Base-by-base conservation (phyloP, 2,329 filamentous ascomycete genomes). In the Aspergillus melleus region DNA sequence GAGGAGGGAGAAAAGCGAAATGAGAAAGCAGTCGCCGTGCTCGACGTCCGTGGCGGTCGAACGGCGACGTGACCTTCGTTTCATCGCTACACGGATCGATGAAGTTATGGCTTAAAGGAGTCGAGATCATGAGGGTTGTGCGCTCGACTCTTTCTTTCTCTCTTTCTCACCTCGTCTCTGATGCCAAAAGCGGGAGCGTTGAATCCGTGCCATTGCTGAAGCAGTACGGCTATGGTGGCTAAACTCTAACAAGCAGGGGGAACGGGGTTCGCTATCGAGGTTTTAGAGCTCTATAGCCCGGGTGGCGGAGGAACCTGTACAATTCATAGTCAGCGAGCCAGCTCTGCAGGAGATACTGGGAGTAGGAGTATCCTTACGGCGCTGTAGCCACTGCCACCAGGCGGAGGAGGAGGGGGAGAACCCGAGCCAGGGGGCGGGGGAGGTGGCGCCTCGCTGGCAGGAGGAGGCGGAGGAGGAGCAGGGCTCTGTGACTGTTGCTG, bases 371-470 rank as follows among this genome's bases (percentile, higher is more conserved):
- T 42, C 16, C 86, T 68, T 84, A 90, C 89, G 68, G 87, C 82
- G 67, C 84, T 86, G 71, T 90, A 92, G 52, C 83, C 69, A 51
- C 73, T 69, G 52, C 73, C 80, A 53, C 83, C 83, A n/a, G 82
- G 80, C 12, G 84, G 80, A 29, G 83, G 83, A 36, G 84, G 86
- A 11, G 87, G 87, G 30, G 85, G 85, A 59, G 84, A 82, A 26
- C 83, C 80, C 39, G 84, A 83, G 51, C 84, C 84, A 3, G 86
- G 86, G 20, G 87, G 86, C 19, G 88, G 88, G 12, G 88, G 88
- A 57, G 86, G 74, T 9, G 75, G 72, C 10, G 70, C 83, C 65
- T 85, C 84, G 61, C 74, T 79, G 29, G 82, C 81, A 11, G 87
- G 86, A 46, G 82, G 81, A 19, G 80, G 80, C 19, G 86, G 85